Percentiles rank a stretch among this genome's conserved stretches.
Conservation (phyloP, 2,329 filamentous ascomycete species). For the Hypoxylon sp. region DNA sequence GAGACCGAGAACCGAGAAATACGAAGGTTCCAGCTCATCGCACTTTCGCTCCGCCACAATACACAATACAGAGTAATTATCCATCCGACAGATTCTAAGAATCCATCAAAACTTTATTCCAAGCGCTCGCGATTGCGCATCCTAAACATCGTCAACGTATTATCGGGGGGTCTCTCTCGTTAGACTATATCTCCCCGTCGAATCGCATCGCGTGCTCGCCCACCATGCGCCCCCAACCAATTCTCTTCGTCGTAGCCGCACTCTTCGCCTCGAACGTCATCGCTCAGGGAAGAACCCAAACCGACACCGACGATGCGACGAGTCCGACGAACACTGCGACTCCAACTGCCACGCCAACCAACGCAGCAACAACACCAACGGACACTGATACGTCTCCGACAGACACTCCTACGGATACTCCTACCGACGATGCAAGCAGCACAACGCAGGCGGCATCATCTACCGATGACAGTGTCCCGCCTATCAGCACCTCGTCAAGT, state of each 20-base stretch:
- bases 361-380: conserved; percentile 14
- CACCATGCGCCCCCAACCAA: conserved; percentile 50
- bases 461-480: conserved; percentile 21
- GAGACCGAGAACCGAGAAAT: conserved; percentile 28
- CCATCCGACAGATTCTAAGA: conserved; percentile 10
- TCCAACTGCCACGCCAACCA: conserved; percentile 19
- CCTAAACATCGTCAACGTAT: conserved; percentile 9
- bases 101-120: conserved; percentile 16
- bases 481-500: not conserved
- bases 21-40: conserved; percentile 33
- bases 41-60: conserved; percentile 29
- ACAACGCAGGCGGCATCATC: conserved; percentile 37
- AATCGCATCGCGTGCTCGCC: conserved; percentile 28
- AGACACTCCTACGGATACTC: conserved; percentile 25
- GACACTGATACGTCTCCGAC: conserved; percentile 17
- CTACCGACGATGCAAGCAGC: conserved; percentile 31
- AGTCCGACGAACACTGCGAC: conserved; percentile 29
- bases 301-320: conserved; percentile 38
- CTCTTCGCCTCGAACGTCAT: conserved; percentile 46
- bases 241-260: conserved; percentile 47
- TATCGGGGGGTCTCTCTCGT: conserved; percentile 18
- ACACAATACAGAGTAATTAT: conserved; percentile 10
- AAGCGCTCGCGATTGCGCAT: conserved; percentile 30
- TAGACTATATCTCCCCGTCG: conserved; percentile 20
- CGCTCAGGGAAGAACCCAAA: conserved; percentile 45